These are phyloP conservation scores for Pichia sp. DNA, from an alignment of 1,139 yeast species.

Conservation along the genomic window DNA sequence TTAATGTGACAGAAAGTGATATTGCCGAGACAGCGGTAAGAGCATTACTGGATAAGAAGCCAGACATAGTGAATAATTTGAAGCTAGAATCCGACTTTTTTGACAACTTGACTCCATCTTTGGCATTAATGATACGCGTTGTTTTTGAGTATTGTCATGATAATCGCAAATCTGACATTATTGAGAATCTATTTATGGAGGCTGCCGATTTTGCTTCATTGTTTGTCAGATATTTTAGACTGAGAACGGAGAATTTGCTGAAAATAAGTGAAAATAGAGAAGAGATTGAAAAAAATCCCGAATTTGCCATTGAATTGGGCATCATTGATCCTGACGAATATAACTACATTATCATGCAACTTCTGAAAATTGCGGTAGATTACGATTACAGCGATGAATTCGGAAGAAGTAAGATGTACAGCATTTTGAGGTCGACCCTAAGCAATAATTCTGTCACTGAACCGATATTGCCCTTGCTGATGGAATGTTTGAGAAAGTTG, in stretches of 20 bases:
- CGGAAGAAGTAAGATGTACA: constrained; percentile 80
- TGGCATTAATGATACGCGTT: constrained; percentile 65
- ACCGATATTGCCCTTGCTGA: constrained; percentile 48
- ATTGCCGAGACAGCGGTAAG: constrained; percentile 66
- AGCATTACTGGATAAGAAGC: constrained; percentile 56
- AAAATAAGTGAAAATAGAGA: constrained; percentile 32
- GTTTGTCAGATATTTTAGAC: constrained; percentile 48
- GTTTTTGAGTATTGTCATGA: constrained; percentile 62
- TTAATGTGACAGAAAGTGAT: constrained; percentile 62
- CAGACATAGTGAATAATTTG: constrained; percentile 56
- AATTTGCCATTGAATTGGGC: constrained; percentile 22
- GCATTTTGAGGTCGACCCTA: constrained; percentile 60
- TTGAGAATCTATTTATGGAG: constrained; percentile 78
- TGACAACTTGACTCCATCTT: constrained; percentile 68
- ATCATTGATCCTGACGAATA: constrained; percentile 47
- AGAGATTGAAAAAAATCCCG: constrained; percentile 18
- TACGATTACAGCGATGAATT: constrained; percentile 90
- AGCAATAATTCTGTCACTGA: constrained; percentile 34
- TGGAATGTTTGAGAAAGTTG: constrained; percentile 63
- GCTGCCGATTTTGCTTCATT: constrained; percentile 65
- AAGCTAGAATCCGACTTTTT: constrained; percentile 60
- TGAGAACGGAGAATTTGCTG: constrained; percentile 39
- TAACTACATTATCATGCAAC: constrained; percentile 73
- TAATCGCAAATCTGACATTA: constrained; percentile 47
- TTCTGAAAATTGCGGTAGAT: constrained; percentile 60